Percentiles rank a stretch among this genome's conserved stretches.
Evolutionary conservation across 495 filamentous ascomycete genomes (phyloP).

Genomic region (Antarctomyces pellizariae): DNA sequence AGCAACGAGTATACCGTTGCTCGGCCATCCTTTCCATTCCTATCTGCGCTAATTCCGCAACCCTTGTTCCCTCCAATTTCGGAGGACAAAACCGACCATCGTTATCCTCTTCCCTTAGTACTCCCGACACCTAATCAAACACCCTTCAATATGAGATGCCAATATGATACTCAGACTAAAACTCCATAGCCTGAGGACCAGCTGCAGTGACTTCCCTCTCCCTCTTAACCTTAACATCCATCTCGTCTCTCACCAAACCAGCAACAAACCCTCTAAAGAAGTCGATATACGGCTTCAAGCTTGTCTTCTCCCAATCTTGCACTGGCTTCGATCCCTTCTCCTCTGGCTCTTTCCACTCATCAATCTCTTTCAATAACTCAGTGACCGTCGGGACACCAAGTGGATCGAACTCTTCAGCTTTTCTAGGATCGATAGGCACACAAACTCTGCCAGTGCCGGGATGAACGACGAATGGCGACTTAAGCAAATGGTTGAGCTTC

Average conservation of each 20-base stretch:
- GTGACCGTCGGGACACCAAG: conserved; percentile 70
- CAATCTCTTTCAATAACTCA: conserved; percentile 56
- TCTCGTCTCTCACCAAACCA: conserved; percentile 59
- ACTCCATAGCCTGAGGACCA: conserved; percentile 28
- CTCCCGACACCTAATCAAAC: not conserved
- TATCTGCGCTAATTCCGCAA: no score
- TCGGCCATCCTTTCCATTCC: no score
- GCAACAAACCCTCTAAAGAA: conserved; percentile 66
- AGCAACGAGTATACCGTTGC: no score
- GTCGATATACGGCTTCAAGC: conserved; percentile 78
- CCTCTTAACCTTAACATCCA: conserved; percentile 45
- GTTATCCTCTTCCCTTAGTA: not conserved
- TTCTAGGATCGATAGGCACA: conserved; percentile 63
- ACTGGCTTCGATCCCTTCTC: conserved; percentile 19
- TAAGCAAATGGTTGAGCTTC: conserved; percentile 91
- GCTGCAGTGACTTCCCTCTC: conserved; percentile 25
- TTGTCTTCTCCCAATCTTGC: conserved; percentile 91
- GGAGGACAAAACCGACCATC: no score
- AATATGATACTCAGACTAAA: conserved; percentile 16
- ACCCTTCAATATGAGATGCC: no score
- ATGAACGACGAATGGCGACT: conserved; percentile 88
- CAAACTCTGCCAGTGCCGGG: conserved; percentile 84
- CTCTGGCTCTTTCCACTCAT: conserved; percentile 35
- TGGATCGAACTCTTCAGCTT: conserved; percentile 64
- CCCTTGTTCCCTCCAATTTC: no score